phyloP scores from a whole-genome alignment of 345 rosid species.

The Reutealis trisperma region DNA sequence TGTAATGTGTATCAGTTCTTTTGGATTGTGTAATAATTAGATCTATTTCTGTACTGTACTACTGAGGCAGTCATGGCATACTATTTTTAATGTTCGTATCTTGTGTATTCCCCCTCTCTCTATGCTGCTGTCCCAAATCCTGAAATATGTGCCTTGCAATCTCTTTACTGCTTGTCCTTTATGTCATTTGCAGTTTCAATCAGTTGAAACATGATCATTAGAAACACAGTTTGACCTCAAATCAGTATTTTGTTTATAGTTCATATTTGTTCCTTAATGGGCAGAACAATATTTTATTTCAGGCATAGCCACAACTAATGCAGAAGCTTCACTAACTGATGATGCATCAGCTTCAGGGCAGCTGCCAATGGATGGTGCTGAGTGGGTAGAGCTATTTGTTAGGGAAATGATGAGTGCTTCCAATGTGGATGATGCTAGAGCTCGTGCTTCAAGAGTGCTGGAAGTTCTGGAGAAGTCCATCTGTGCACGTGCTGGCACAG shows the following conservation, averaged over 20 bases:
- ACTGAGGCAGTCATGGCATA: not conserved
- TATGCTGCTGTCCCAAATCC: not conserved
- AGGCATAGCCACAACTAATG: conserved; percentile 32
- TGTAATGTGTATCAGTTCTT: no score
- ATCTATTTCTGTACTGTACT: not conserved
- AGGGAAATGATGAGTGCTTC: conserved; percentile 74
- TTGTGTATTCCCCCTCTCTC: not conserved
- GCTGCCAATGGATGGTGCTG: conserved; percentile 55
- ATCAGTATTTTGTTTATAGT: not conserved
- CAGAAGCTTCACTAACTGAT: conserved; percentile 34
- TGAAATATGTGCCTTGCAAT: not conserved
- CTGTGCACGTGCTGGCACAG: conserved; percentile 55
- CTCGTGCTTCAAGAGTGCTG: conserved; percentile 77
- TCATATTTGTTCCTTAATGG: not conserved
- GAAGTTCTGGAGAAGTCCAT: conserved; percentile 80
- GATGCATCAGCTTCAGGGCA: conserved; percentile 36
- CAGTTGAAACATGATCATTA: not conserved
- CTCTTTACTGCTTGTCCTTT: not conserved
- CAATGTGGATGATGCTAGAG: conserved; percentile 73
- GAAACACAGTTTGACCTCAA: not conserved
- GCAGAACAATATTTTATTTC: conserved; percentile 13
- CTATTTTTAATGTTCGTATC: not conserved
- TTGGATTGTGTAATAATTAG: no score
- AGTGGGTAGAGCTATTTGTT: conserved; percentile 84
- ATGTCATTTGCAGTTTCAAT: not conserved